Evolutionary conservation across 2,329 filamentous ascomycete genomes (phyloP), one percentile per base, ranked within the genome.

Genomic region (Colletotrichum endophyticum): DNA sequence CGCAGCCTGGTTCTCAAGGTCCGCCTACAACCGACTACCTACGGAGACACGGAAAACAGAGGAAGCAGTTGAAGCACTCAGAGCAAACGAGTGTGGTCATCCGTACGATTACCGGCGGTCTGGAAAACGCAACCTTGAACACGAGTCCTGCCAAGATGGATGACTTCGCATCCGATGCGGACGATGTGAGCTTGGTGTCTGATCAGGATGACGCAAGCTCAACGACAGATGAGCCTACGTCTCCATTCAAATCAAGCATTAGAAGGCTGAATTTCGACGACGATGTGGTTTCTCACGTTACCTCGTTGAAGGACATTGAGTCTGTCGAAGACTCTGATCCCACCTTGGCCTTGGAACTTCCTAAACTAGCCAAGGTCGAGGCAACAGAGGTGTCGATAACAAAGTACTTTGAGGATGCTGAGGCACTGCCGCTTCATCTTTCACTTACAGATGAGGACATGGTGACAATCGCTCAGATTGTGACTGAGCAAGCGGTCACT

Each of bases 401-500:
- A 5, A 89, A 86, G 63, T 91, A 92, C 79, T 92, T 93, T 79
- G 88, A 89, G 3, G 91, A 92, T 28, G 89, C 91, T 7, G 90
- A 93, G 79, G 91, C 91, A 12, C 82, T 88, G 2, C 82, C 84
- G 36, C 79, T 88, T 12, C 87, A 89, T 28, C 80, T 88, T 28
- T 84, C 86, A 12, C 82, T 89, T 19, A 84, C 87, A 2, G 91
- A 93, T 71, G 89, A 92, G 4, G 92, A 94, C 56, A 88, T 91
- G 75, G 91, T 95, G 39, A 91, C 91, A 68, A 88, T 94, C 30
- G 93, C 93, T 0, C 94, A 95, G 80, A 90, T 95, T 49, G 84
- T 95, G n/a, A 93, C 92, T 3, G 93, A 95, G 76, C 94, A 95
- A 81, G 90, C 93, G 27, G 88, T 91, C 4, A 91, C 88, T 12